Conservation (phyloP, 2,329 filamentous ascomycete species). For the Coniochaeta sp. region DNA sequence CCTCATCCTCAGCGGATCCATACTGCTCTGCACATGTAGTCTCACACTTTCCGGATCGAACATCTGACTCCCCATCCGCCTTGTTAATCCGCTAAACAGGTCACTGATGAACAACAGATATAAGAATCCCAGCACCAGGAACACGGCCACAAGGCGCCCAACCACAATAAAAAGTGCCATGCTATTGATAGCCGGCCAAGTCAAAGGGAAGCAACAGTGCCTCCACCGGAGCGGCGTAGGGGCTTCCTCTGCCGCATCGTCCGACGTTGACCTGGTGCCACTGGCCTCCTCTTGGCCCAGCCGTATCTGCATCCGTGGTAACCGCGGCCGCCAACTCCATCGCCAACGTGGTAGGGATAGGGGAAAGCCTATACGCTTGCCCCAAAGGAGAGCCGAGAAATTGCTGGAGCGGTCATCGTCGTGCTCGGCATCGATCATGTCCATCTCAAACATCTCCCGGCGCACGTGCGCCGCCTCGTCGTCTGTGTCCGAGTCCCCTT, state of each 20-base stretch:
- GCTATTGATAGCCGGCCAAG: neutral
- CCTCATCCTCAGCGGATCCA: slow-evolving; percentile 62
- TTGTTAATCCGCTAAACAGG: slow-evolving; percentile 61
- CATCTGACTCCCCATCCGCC: slow-evolving; percentile 57
- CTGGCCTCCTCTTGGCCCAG: slow-evolving; percentile 18
- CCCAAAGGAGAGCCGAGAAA: slow-evolving; percentile 36
- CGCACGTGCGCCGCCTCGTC: slow-evolving; percentile 60
- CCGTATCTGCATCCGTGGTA: slow-evolving; percentile 41
- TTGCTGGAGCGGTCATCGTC: slow-evolving; percentile 15
- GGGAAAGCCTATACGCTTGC: slow-evolving; percentile 47
- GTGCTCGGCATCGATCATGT: slow-evolving; percentile 62
- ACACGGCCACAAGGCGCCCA: slow-evolving; percentile 65
- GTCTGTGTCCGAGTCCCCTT: slow-evolving; percentile 34
- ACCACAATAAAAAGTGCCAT: slow-evolving; percentile 37
- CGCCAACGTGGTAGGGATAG: slow-evolving; percentile 47
- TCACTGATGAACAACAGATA: slow-evolving; percentile 85
- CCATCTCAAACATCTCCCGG: slow-evolving; percentile 82
- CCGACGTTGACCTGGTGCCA: slow-evolving; percentile 16
- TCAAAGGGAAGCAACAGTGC: slow-evolving; percentile 21
- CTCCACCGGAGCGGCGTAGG: slow-evolving; percentile 15
- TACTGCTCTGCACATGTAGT: slow-evolving; percentile 62
- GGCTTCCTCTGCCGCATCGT: slow-evolving; percentile 14
- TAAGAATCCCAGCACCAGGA: slow-evolving; percentile 68
- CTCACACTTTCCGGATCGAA: slow-evolving; percentile 82
- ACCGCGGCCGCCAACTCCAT: slow-evolving; percentile 45